Evolutionary conservation across 352 stramenopile species (phyloP).

Genomic region (Phytophthora multivora): DNA sequence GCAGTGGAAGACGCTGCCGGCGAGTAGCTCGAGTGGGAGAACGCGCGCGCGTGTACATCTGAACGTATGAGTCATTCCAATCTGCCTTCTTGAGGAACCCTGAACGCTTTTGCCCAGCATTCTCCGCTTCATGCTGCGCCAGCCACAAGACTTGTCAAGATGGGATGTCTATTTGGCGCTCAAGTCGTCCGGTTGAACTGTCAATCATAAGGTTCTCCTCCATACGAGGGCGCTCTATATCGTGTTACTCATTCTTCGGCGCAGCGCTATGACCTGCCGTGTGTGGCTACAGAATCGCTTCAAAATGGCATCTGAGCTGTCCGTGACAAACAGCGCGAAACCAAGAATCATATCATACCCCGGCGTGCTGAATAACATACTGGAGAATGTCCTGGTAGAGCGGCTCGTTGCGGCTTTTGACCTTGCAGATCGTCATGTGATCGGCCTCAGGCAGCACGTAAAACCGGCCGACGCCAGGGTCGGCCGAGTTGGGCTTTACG

Average conservation of each 20-base stretch:
- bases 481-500: constrained; percentile 74
- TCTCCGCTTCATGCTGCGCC: constrained; percentile 1
- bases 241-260: constrained; percentile 22
- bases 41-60: constrained; percentile 10
- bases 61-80: constrained; percentile 28
- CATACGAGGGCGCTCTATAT: constrained; percentile 29
- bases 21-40: constrained; percentile 5
- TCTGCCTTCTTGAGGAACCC: constrained; percentile 10
- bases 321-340: constrained; percentile 16
- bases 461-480: constrained; percentile 75
- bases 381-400: constrained; percentile 67
- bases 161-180: constrained; percentile 10
- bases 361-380: constrained; percentile 38
- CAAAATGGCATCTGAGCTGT: constrained; percentile 11
- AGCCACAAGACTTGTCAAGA: constrained; percentile 6
- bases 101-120: constrained; percentile 16
- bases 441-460: constrained; percentile 63
- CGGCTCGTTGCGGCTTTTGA: constrained; percentile 58
- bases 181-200: constrained; percentile 8
- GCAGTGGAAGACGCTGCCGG: background rate
- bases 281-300: constrained; percentile 8
- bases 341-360: background rate
- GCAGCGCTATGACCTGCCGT: constrained; percentile 4
- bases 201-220: background rate
- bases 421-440: constrained; percentile 91